Evolutionary conservation across 2,329 filamentous ascomycete species (phyloP), one percentile per base, ranked within the genome.

Genomic region (Pestalotiopsis fici): DNA sequence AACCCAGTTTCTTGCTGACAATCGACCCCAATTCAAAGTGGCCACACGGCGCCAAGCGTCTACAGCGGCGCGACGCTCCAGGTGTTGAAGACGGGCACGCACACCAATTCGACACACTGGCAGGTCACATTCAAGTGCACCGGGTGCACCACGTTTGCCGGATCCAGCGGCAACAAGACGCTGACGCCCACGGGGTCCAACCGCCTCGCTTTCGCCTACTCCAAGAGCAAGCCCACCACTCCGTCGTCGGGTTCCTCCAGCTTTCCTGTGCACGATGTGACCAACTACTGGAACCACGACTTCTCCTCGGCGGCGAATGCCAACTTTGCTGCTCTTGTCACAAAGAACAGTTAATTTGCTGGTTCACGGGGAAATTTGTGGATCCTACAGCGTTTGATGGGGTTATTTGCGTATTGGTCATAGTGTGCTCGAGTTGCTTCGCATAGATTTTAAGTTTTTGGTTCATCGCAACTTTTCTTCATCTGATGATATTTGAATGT

Each of bases 121-220:
- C 79, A 82, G 67, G 65, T 79, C 66, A 82, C 79, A 25, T 77
- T 77, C 66, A 77, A 76, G 69, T 82, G 80, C 73, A 75, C 73
- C 18, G 77, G 77, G 18, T 82, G 76, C 47, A 77, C 72, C 13
- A 74, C 78, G 4, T 79, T 77, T n/a, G 74, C 76, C 18, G 79
- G 71, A 4, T 65, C 70, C 0, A 70, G 70, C 18, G 71, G 35
- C 55, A 70, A 64, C 65, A 74, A 73, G 65, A 70, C 60, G 18
- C 90, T 99, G 76, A 98, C 98, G 77, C 86, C 98, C 65, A 97
- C 97, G 71, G 96, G 95, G 62, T 94, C 94, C 68, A 98, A 98
- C 78, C 91, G 96, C 13, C 89, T 99, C 2, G 93, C 76, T 2
- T 78, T 77, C 65, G 77, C 77, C 3, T 76, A 75, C 68, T 71